A percentile compares a stretch with the other conserved stretches of the same genome.
These are phyloP conservation scores for Scytalidium sp. DNA, from an alignment of 2,329 filamentous ascomycete species.

Conservation along the genomic window DNA sequence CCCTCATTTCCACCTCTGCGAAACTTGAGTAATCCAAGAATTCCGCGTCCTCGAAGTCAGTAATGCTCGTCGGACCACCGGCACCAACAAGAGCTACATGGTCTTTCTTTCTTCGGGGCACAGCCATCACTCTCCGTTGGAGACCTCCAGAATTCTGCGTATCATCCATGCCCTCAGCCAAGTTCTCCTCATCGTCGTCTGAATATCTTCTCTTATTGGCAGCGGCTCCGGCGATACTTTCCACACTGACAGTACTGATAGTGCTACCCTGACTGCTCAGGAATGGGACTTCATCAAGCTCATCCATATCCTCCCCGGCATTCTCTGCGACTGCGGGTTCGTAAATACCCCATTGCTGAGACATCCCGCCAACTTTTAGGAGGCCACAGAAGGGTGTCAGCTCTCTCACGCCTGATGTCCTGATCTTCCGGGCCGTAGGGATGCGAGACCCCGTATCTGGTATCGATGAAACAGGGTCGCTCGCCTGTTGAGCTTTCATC, in stretches of 20 bases:
- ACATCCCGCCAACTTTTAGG: slow-evolving; percentile 70
- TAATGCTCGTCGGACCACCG: slow-evolving; percentile 42
- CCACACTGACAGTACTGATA: slow-evolving; percentile 12
- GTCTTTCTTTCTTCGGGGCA: slow-evolving; percentile 16
- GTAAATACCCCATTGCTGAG: slow-evolving; percentile 31
- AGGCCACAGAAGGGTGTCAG: slow-evolving; percentile 79
- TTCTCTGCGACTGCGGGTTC: slow-evolving; percentile 10
- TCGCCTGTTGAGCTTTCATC: slow-evolving; percentile 23
- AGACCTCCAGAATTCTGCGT: slow-evolving; percentile 3
- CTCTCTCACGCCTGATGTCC: slow-evolving; percentile 46
- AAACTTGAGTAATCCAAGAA: slow-evolving; percentile 50
- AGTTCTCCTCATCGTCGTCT: slow-evolving; percentile 17
- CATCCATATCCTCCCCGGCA: slow-evolving; percentile 33
- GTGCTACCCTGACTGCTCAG: slow-evolving; percentile 23
- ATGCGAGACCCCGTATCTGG: slow-evolving; percentile 15
- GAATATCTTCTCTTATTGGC: slow-evolving; percentile 22
- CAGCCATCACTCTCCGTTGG: slow-evolving; percentile 20
- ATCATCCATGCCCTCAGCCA: neutral
- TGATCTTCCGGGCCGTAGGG: slow-evolving; percentile 19
- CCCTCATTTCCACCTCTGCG: slow-evolving; percentile 28
- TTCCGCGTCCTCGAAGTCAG: slow-evolving; percentile 65
- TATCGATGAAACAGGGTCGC: slow-evolving; percentile 3
- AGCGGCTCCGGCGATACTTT: neutral
- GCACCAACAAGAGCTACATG: slow-evolving; percentile 18
- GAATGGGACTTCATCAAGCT: slow-evolving; percentile 27